These are phyloP conservation scores for Aureobasidium mangrovei DNA, from an alignment of 2,329 filamentous ascomycete genomes.

Conservation along the genomic window DNA sequence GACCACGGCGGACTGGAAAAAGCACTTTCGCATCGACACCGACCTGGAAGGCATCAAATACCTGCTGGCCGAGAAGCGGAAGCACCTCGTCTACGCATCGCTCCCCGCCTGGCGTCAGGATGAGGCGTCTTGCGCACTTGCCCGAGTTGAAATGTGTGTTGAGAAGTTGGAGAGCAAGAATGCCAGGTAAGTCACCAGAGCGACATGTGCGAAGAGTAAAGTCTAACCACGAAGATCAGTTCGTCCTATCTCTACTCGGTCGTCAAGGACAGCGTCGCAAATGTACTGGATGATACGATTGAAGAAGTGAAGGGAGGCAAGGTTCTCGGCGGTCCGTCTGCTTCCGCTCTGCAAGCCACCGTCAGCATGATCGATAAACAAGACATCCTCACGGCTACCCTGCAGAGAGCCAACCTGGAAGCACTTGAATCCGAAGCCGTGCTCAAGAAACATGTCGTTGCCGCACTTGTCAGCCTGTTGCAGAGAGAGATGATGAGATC, in stretches of 20 bases:
- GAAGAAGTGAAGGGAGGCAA: not conserved
- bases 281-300: not conserved
- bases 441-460: constrained; percentile 7
- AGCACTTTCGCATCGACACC: constrained; percentile 1
- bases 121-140: not conserved
- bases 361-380: not conserved
- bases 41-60: constrained; percentile 3
- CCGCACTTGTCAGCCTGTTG: not conserved
- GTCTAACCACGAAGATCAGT: not conserved
- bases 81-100: not conserved
- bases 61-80: not conserved
- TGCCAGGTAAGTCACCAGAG: not conserved
- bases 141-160: not conserved
- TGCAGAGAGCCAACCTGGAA: constrained; percentile 4
- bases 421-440: not conserved
- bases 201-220: not conserved
- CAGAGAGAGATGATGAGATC: constrained; percentile 2
- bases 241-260: not conserved
- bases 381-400: not conserved
- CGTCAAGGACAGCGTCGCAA: not conserved
- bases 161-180: not conserved
- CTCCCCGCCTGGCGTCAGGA: not conserved
- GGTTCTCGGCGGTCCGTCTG: not conserved
- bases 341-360: not conserved
- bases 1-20: not conserved